Percentiles rank a stretch among this genome's conserved stretches.
phyloP scores from a whole-genome alignment of 164 flowering plant genomes.

The Annona cherimola region DNA sequence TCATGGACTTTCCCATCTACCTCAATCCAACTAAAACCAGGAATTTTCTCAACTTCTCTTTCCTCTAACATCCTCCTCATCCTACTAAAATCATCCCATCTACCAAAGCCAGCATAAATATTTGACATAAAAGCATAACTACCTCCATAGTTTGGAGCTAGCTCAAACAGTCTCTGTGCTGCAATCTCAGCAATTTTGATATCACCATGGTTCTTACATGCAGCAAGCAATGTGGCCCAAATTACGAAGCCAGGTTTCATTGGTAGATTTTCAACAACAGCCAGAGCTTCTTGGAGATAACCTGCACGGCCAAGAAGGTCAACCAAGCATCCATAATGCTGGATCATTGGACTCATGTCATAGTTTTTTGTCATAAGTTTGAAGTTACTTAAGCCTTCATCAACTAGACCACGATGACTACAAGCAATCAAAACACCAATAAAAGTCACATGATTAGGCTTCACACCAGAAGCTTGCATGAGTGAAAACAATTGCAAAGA shows the following conservation, averaged over 20 bases:
- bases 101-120: slow-evolving; percentile 15
- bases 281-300: slow-evolving; percentile 18
- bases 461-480: slow-evolving; percentile 11
- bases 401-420: slow-evolving; percentile 25
- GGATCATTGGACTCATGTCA: slow-evolving; percentile 8
- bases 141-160: slow-evolving; percentile 15
- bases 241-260: slow-evolving; percentile 20
- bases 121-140: slow-evolving; percentile 15
- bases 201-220: slow-evolving; percentile 21
- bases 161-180: slow-evolving; percentile 9
- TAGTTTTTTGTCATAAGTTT: slow-evolving; percentile 15
- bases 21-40: slow-evolving; percentile 25
- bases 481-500: slow-evolving; percentile 18
- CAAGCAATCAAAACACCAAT: slow-evolving; percentile 23
- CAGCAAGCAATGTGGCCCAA: slow-evolving; percentile 21
- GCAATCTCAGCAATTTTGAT: slow-evolving; percentile 19
- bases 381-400: slow-evolving; percentile 19
- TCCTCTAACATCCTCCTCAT: slow-evolving; percentile 18
- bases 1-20: slow-evolving; percentile 19
- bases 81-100: slow-evolving; percentile 22
- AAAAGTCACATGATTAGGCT: slow-evolving; percentile 16
- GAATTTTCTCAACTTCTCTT: slow-evolving; percentile 11
- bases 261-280: slow-evolving; percentile 17
- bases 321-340: slow-evolving; percentile 23
- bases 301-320: slow-evolving; percentile 24